Evolutionary conservation across 345 rosid species (phyloP), one percentile per base, ranked within the genome.

Genomic region (Aethionema arabicum): DNA sequence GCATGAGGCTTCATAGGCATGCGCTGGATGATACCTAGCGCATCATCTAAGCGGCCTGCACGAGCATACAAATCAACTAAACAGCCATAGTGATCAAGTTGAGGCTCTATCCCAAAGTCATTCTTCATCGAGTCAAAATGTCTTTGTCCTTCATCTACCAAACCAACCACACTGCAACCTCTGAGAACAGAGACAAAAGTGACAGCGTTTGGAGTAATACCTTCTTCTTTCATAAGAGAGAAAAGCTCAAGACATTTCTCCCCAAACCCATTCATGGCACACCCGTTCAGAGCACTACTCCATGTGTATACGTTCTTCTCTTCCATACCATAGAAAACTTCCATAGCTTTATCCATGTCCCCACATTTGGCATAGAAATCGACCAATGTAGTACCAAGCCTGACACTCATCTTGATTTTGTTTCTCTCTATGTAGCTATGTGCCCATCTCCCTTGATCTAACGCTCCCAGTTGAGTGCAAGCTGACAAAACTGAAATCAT

Each of bases 311-410:
- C 83, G 15, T 83, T 78, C 68, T 73, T 80, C 65, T 82, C 84
- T 46, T 77, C 73, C 87, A 82, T 76, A 27, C 53, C 66, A 72
- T 76, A 70, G 31, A 86, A 82, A 8, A 82, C 79, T 46, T 80
- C 85, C 83, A 80, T 75, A 56, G 82, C 85, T 56, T 62, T 76
- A 39, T 72, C 50, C 75, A 80, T 80, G 58, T 78, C 72, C 29
- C 87, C 93, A 0, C 80, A 83, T 70, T 82, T 83, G 3, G 82
- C 79, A 46, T 82, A 86, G 81, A 86, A 78, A 59, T 86, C 87
- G 3, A 86, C 63, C 5, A 86, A 73, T 1, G 85, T 76, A 39
- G 88, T 81, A 27, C 88, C 91, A 44, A 83, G 70, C 7, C 70
- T 72, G 49, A 83, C 65, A 0, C 80, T 83, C 54, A 78, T 44